These are phyloP conservation scores for Colletotrichum sp. DNA, from an alignment of 2,329 filamentous ascomycete species.

Conservation along the genomic window DNA sequence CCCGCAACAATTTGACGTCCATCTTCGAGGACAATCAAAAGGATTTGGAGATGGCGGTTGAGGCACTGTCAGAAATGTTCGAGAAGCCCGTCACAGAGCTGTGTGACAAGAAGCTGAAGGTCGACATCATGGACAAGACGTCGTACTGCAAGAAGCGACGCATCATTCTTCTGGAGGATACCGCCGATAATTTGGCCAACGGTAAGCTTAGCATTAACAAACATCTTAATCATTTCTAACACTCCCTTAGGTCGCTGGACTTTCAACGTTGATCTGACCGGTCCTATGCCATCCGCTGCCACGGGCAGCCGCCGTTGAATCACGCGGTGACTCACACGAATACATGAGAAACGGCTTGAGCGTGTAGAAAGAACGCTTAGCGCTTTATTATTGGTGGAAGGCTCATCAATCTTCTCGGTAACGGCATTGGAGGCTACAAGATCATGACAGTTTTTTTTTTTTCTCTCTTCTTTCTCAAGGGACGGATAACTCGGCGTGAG, in stretches of 20 bases:
- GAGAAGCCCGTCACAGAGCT: conserved; percentile 94
- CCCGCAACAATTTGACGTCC: conserved; percentile 91
- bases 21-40: conserved; percentile 99
- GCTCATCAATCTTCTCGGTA: not conserved
- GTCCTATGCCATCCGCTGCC: conserved; percentile 21
- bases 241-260: conserved; percentile 47
- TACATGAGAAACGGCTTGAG: not conserved
- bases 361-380: not conserved
- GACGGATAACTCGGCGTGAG: conserved; percentile 1
- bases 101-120: conserved; percentile 86
- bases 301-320: conserved; percentile 29
- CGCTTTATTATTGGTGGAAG: not conserved
- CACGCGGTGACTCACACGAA: not conserved
- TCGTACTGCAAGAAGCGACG: conserved; percentile 94
- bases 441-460: not conserved
- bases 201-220: conserved; percentile 58
- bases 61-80: conserved; percentile 98
- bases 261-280: conserved; percentile 44
- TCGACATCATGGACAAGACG: conserved; percentile 98
- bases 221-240: conserved; percentile 26
- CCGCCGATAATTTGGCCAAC: conserved; percentile 87
- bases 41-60: conserved; percentile 95
- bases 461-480: not conserved
- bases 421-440: not conserved
- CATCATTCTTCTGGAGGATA: conserved; percentile 88